These are phyloP conservation scores for Penicillium hordei DNA, from an alignment of 2,329 filamentous ascomycete genomes.

Conservation along the genomic window DNA sequence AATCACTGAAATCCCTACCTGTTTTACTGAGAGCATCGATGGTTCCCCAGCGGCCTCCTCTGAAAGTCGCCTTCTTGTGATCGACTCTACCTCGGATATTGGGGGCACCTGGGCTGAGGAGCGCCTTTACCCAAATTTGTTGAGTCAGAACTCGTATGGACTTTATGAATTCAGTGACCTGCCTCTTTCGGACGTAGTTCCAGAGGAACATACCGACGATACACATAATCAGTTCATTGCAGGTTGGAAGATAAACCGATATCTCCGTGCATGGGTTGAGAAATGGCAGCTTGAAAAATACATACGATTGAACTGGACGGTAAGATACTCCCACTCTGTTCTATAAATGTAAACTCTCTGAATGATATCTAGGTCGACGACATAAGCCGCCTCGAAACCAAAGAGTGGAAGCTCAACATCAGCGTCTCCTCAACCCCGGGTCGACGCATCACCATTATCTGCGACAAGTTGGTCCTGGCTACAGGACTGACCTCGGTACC, in stretches of 20 bases:
- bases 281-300: slow-evolving; percentile 25
- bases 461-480: slow-evolving; percentile 31
- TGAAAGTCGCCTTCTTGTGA: slow-evolving; percentile 21
- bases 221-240: slow-evolving; percentile 24
- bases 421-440: background rate
- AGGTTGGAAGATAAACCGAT: slow-evolving; percentile 29
- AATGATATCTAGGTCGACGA: slow-evolving; percentile 16
- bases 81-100: slow-evolving; percentile 27
- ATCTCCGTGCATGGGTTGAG: slow-evolving; percentile 25
- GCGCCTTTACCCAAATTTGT: slow-evolving; percentile 30
- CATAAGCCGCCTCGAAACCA: slow-evolving; percentile 22
- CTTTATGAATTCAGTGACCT: slow-evolving; percentile 33
- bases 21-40: slow-evolving; percentile 10
- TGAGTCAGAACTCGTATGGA: slow-evolving; percentile 31
- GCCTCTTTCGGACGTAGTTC: slow-evolving; percentile 18
- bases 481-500: slow-evolving; percentile 30
- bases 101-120: slow-evolving; percentile 32
- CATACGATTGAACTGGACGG: slow-evolving; percentile 28
- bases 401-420: slow-evolving; percentile 27
- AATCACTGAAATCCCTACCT: slow-evolving; percentile 1
- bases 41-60: background rate
- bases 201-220: slow-evolving; percentile 10
- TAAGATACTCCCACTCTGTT: background rate
- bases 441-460: slow-evolving; percentile 14
- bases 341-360: background rate